These are phyloP conservation scores for Pyrenophora seminiperda DNA, from an alignment of 2,329 filamentous ascomycete species.

Conservation along the genomic window DNA sequence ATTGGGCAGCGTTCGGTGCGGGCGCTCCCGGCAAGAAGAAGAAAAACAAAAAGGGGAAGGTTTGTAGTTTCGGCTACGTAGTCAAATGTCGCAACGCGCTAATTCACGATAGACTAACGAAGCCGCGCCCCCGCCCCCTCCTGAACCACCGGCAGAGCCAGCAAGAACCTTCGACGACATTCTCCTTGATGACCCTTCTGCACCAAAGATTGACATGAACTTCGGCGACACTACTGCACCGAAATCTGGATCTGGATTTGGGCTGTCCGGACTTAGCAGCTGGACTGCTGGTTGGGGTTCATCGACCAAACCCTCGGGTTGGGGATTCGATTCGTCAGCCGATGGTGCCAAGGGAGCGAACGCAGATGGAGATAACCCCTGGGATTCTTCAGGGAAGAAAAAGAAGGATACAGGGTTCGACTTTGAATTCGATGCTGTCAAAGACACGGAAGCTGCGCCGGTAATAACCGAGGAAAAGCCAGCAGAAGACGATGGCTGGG, in stretches of 20 bases:
- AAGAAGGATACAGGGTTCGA: constrained; percentile 46
- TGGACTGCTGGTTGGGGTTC: constrained; percentile 39
- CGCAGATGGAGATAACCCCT: constrained; percentile 38
- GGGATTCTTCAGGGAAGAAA: constrained; percentile 43
- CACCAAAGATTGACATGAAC: constrained; percentile 55
- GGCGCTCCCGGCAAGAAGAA: constrained; percentile 39
- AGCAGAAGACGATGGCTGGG: constrained; percentile 40
- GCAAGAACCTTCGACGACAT: constrained; percentile 55
- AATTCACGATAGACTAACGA: constrained; percentile 37
- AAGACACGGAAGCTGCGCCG: constrained; percentile 7
- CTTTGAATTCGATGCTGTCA: constrained; percentile 46
- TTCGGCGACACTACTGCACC: constrained; percentile 44
- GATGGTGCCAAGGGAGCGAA: constrained; percentile 41
- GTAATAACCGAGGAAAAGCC: constrained; percentile 28
- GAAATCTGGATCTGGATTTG: constrained; percentile 35
- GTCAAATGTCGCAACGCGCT: constrained; percentile 37
- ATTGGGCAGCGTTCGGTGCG: constrained; percentile 36
- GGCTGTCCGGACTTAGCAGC: constrained; percentile 27
- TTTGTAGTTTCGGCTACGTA: constrained; percentile 42
- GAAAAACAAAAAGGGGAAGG: constrained; percentile 50
- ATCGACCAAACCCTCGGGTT: constrained; percentile 28
- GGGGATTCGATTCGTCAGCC: constrained; percentile 26
- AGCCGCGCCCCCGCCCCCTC: constrained; percentile 36
- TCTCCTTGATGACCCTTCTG: constrained; percentile 50
- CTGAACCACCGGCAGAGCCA: constrained; percentile 34